Evolutionary conservation across 78 protist genomes (phyloP).

Genomic region (Dictyostelium brefeldianum): DNA sequence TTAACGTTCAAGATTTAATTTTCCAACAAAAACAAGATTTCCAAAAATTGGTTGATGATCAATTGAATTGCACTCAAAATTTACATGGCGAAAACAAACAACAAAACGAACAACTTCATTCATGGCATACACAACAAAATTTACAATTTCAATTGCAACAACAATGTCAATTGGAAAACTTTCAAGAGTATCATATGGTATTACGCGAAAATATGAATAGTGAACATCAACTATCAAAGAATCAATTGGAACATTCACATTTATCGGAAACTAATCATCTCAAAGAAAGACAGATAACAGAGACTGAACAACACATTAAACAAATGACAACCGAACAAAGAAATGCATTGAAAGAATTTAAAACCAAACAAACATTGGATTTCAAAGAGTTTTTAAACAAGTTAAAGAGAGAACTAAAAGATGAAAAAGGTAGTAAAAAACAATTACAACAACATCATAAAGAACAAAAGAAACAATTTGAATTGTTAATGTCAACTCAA

Average conservation of each 20-base stretch:
- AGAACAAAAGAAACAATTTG: constrained; percentile 78
- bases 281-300: constrained; percentile 56
- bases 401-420: constrained; percentile 63
- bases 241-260: constrained; percentile 51
- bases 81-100: constrained; percentile 41
- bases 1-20: constrained; percentile 30
- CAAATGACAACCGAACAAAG: constrained; percentile 59
- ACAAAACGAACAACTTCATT: constrained; percentile 48
- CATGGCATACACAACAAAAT: constrained; percentile 72
- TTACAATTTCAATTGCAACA: constrained; percentile 18
- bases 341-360: constrained; percentile 42
- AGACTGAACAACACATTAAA: constrained; percentile 74
- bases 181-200: constrained; percentile 21
- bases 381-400: constrained; percentile 67
- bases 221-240: constrained; percentile 37
- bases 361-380: constrained; percentile 47
- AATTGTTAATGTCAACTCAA: constrained; percentile 16
- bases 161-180: constrained; percentile 51
- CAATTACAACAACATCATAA: constrained; percentile 67
- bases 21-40: constrained; percentile 76
- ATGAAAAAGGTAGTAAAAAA: constrained; percentile 64
- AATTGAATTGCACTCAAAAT: constrained; percentile 17
- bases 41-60: constrained; percentile 69
- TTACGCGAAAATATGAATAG: constrained; percentile 53
- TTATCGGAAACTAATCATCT: constrained; percentile 35